Conservation (phyloP, 2,329 filamentous ascomycete species). For the Fusarium equiseti region DNA sequence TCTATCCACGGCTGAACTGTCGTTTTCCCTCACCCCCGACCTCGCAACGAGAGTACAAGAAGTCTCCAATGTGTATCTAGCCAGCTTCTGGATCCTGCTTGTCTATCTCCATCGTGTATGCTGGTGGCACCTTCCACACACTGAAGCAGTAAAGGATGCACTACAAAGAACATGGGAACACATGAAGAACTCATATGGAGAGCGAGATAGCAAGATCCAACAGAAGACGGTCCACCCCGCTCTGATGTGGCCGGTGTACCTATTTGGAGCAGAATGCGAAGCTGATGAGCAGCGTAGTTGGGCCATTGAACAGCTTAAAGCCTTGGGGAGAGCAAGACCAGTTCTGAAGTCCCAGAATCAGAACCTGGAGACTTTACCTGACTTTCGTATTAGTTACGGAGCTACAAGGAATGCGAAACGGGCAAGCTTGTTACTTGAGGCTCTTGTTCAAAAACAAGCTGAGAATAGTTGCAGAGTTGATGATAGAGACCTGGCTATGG, state of each 20-base stretch:
- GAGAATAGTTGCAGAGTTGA: not conserved
- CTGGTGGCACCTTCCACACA: constrained; percentile 16
- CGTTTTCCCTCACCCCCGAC: not conserved
- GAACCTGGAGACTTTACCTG: not conserved
- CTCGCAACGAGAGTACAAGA: not conserved
- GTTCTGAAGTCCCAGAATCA: not conserved
- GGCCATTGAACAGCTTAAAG: not conserved
- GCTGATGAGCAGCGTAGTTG: accelerated
- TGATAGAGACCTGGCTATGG: constrained; percentile 6
- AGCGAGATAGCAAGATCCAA: not conserved
- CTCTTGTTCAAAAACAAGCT: not conserved
- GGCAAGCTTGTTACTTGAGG: not conserved
- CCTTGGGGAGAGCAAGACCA: not conserved
- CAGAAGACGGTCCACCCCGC: not conserved
- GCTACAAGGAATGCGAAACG: constrained; percentile 6
- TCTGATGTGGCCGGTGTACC: constrained; percentile 1
- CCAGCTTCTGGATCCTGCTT: constrained; percentile 12
- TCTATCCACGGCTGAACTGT: not conserved
- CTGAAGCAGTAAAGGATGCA: not conserved
- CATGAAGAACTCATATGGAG: constrained; percentile 8
- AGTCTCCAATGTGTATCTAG: not conserved
- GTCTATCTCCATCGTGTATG: constrained; percentile 8
- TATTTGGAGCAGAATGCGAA: not conserved
- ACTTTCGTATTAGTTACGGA: constrained; percentile 7
- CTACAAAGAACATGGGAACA: not conserved